phyloP scores from a whole-genome alignment of 169 alveolate species.

The Plasmodium reichenowi region DNA sequence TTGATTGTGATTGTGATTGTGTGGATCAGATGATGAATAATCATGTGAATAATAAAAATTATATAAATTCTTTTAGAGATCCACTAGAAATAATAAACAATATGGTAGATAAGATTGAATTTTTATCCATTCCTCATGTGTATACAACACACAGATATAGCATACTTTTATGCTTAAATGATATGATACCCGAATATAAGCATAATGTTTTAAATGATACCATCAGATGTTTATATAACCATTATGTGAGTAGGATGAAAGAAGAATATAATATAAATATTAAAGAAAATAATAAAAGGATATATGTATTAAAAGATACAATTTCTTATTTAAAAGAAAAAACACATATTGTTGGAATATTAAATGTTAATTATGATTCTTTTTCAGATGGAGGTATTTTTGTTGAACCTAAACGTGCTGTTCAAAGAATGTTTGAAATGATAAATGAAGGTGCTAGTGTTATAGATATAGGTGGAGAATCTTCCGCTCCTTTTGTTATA shows the following conservation, averaged over 20 bases:
- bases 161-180: conserved; percentile 57
- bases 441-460: conserved; percentile 56
- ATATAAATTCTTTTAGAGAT: no score
- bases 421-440: conserved; percentile 63
- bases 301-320: conserved; percentile 58
- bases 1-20: no score
- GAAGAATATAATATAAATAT: conserved; percentile 15
- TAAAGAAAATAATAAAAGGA: conserved; percentile 19
- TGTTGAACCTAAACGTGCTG: conserved; percentile 52
- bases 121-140: conserved; percentile 50
- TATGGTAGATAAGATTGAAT: conserved; percentile 19
- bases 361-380: conserved; percentile 63
- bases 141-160: conserved; percentile 57
- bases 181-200: conserved; percentile 39
- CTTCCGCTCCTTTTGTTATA: conserved; percentile 60
- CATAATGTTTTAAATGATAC: conserved; percentile 27
- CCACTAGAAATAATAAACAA: conserved; percentile 3
- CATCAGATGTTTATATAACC: conserved; percentile 6
- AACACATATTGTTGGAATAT: conserved; percentile 64
- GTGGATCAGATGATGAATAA: no score
- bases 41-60: no score
- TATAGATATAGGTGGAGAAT: conserved; percentile 70
- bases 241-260: conserved; percentile 11
- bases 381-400: conserved; percentile 71
- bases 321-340: conserved; percentile 31